Base-by-base conservation (phyloP, 2,329 filamentous ascomycete species). In the Diplodia seriata region DNA sequence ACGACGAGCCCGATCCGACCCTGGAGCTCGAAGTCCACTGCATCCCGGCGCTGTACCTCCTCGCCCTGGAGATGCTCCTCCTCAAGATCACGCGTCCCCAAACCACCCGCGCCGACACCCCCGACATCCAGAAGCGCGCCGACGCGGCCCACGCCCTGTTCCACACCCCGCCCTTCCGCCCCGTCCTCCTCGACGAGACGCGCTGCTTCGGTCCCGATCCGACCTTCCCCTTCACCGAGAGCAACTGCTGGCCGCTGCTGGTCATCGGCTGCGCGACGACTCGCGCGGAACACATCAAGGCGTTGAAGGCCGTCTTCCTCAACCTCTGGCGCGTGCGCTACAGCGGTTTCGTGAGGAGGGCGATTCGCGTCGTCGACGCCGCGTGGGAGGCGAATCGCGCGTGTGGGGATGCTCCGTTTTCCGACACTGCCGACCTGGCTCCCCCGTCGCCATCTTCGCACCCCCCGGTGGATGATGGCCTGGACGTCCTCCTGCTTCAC, bases 241-340 rank as follows among this genome's bases (percentile, higher is more conserved):
- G 57, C 15, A 50, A 43, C 31, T 65, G 62, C 49, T 65, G 62
- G 62, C 62, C 62, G 2, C 8, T 65, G 62, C 54, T 65, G 62
- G 33, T 65, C 20, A 29, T 65, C 8, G 62, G 62, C 1, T 65
- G 62, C 23, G 49, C 62, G 11, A 14, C 50, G 12, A 14, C 54
- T 20, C 49, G 23, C 1, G 15, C 47, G 4, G 33, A 43, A 12
- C 62, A 65, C 20, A 23, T 65, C 9, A 3, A 1, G 9, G 54
- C 18, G 3, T 8, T 65, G 23, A 65, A 65, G 33, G 54, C 14
- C 7, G 54, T 65, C 29, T 40, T 65, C 20, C 31, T 65, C 12
- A 55, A 65, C 20, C 50, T 62, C 7, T 65, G 62, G 62, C 23
- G 50, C 12, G 50, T 65, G n/a, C 62, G 50, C 2, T 40, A 26